phyloP scores from a whole-genome alignment of 139 green algal genomes.

The Picochlorum sp. region DNA sequence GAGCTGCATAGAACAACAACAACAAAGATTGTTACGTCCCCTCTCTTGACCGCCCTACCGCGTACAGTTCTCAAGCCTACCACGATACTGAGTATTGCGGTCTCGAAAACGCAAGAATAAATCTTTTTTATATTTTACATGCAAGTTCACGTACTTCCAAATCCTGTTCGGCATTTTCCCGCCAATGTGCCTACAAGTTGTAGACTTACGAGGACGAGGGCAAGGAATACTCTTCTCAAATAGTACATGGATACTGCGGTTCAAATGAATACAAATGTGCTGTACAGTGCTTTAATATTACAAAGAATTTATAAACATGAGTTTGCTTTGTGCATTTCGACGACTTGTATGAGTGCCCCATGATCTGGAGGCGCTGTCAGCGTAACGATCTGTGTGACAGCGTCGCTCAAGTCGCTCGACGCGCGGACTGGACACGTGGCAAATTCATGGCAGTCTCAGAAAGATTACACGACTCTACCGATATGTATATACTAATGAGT shows the following conservation, averaged over 20 bases:
- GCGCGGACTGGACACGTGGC: no score
- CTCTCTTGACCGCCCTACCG: neutral
- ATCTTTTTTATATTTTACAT: neutral
- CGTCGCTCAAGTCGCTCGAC: no score
- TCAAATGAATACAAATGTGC: no score
- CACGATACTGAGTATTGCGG: neutral
- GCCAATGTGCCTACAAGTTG: slow-evolving; percentile 2
- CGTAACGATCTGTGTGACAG: no score
- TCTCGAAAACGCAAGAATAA: neutral
- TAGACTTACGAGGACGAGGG: slow-evolving; percentile 1
- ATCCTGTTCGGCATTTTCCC: neutral
- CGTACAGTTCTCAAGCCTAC: neutral
- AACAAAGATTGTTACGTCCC: neutral
- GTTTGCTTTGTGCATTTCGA: no score
- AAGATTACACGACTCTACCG: no score
- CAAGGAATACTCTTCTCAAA: neutral
- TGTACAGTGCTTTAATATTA: no score
- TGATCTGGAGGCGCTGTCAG: no score
- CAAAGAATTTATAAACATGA: no score
- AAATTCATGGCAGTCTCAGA: no score
- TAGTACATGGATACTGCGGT: neutral
- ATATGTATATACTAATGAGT: no score
- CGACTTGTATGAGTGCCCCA: no score
- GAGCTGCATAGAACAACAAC: neutral
- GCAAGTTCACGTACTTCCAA: slow-evolving; percentile 1